Evolutionary conservation across 1,284 basidiomycete genomes (phyloP), one percentile per base, ranked within the genome.

Genomic region (Paramarasmius palmivorus): DNA sequence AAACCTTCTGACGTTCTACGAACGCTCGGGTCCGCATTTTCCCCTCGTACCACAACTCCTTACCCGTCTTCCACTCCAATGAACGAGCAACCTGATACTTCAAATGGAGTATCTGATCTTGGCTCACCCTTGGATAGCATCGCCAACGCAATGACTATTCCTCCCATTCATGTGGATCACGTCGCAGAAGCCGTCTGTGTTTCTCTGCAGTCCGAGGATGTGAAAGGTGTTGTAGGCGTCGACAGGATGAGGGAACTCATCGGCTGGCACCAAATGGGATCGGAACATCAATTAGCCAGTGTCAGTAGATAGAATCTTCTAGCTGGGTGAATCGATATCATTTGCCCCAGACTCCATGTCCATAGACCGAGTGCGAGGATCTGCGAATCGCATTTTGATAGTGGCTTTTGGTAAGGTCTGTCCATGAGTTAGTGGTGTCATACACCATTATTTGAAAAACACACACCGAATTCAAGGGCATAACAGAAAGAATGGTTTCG

Each of bases 141-240:
- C 29, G 85, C 92, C 3, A 86, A 89, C 53, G 85, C 89, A 20
- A 69, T 96, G 55, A 82, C 81, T 10, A 88, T 90, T 50, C 92
- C 89, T 23, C 95, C 97, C 0, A 85, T 99, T 45, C 96, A 99
- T 66, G 93, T 98, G 23, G 96, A 99, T 63, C 94, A 96, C 56
- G 93, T 99, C 36, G 96, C 90, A 1, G 85, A 89, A 62, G 93
- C 95, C 0, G 83, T 94, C 8, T 86, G 86, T 58, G 70, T 75
- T n/a, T 74, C 77, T 34, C 66, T 90, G 55, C 72, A 75, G 32
- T 61, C 69, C 35, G 69, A 70, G 45, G 75, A 79, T 44, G 71
- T 92, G 41, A 71, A 66, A 50, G 92, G 92, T 38, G 82, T 89
- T n/a, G 74, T 94, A 34, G 88, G 83, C 44, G 91, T 95, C 41